Conservation (phyloP, 2,329 filamentous ascomycete genomes). For the Malbranchea cinnamomea region DNA sequence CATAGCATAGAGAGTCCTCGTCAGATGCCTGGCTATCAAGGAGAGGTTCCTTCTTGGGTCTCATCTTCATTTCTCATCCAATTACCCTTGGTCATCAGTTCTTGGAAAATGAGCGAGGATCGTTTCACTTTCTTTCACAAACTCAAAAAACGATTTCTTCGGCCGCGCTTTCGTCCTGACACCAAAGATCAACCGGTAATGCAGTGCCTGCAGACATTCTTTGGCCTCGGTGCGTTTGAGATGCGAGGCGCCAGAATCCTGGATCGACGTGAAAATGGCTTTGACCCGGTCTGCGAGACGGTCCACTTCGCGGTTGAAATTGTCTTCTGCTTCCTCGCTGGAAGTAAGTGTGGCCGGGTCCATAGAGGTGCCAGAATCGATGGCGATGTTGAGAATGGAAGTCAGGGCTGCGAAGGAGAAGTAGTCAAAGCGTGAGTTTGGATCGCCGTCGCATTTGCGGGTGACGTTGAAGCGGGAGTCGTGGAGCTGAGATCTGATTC, state of each 20-base stretch:
- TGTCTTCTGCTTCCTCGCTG: slow-evolving; percentile 17
- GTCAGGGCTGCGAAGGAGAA: slow-evolving; percentile 49
- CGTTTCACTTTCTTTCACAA: slow-evolving; percentile 2
- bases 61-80: too few species aligned
- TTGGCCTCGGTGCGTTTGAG: slow-evolving; percentile 64
- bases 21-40: too few species aligned
- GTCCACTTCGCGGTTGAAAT: slow-evolving; percentile 62
- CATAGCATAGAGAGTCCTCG: too few species aligned
- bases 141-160: slow-evolving; percentile 31
- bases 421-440: slow-evolving; percentile 39
- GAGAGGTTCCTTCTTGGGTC: too few species aligned
- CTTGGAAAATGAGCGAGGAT: too few species aligned
- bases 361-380: slow-evolving; percentile 53
- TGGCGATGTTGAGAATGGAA: slow-evolving; percentile 55
- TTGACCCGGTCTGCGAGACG: slow-evolving; percentile 46
- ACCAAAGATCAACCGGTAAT: slow-evolving; percentile 54
- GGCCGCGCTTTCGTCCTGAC: slow-evolving; percentile 50
- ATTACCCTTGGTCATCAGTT: too few species aligned
- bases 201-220: slow-evolving; percentile 56
- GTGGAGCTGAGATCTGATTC: slow-evolving; percentile 16
- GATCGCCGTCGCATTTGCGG: background rate
- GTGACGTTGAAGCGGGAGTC: slow-evolving; percentile 20
- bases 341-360: slow-evolving; percentile 10
- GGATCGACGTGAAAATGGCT: slow-evolving; percentile 44
- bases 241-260: slow-evolving; percentile 58